Conservation (phyloP, 2,329 filamentous ascomycete species). For the Pseudopyrenochaeta lycopersici region DNA sequence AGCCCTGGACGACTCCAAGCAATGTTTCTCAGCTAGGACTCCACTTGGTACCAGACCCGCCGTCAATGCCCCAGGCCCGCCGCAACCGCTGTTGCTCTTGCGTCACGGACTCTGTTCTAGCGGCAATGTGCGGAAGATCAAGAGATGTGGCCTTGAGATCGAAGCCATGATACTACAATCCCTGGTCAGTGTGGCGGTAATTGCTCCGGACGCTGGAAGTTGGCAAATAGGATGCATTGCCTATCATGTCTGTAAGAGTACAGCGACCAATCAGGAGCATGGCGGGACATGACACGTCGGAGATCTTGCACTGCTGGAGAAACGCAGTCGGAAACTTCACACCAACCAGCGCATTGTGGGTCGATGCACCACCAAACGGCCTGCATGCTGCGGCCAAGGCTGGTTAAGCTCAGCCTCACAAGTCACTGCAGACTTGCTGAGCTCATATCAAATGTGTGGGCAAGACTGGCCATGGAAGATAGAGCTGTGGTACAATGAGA, state of each 20-base stretch:
- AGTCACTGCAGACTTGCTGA: conserved; percentile 3
- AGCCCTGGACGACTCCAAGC: conserved; percentile 25
- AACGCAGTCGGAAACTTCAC: conserved; percentile 16
- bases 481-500: background rate
- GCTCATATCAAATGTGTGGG: background rate
- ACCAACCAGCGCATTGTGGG: conserved; percentile 30
- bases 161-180: conserved; percentile 7
- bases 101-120: conserved; percentile 7
- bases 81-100: conserved; percentile 3
- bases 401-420: conserved; percentile 21
- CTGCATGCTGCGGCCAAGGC: conserved; percentile 24
- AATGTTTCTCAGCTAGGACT: conserved; percentile 19
- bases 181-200: background rate
- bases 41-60: conserved; percentile 17
- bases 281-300: conserved; percentile 32
- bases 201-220: conserved; percentile 3
- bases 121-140: conserved; percentile 13
- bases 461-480: background rate
- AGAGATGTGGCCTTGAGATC: conserved; percentile 8
- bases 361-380: conserved; percentile 31
- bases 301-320: conserved; percentile 17
- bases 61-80: conserved; percentile 16
- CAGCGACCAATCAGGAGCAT: conserved; percentile 27
- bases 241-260: conserved; percentile 10
- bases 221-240: conserved; percentile 24